Evolutionary conservation across 176 grass and related monocot species (phyloP).

Genomic region (Chrysopogon serrulatus): DNA sequence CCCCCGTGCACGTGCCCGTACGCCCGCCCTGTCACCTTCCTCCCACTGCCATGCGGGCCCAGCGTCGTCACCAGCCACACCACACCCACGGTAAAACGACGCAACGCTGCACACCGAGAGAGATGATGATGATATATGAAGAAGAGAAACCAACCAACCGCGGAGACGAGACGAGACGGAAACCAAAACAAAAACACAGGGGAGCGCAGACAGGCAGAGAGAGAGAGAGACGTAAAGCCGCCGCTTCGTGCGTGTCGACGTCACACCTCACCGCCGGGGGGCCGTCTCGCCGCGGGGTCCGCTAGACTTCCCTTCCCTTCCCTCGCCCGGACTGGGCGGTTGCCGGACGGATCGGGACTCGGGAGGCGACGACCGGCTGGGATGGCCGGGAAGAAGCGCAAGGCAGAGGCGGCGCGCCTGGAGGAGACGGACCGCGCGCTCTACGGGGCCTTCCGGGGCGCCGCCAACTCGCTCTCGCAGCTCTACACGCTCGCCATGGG

Average conservation of each 20-base stretch:
- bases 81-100: background rate
- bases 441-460: conserved; percentile 61
- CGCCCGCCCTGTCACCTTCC: no score
- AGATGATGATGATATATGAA: background rate
- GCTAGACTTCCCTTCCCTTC: background rate
- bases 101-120: background rate
- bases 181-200: background rate
- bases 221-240: conserved; percentile 33
- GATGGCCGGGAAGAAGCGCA: conserved; percentile 65
- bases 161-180: no score
- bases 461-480: conserved; percentile 71
- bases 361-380: background rate
- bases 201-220: background rate
- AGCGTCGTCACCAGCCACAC: background rate
- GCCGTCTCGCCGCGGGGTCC: background rate
- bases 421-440: conserved; percentile 77
- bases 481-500: conserved; percentile 69
- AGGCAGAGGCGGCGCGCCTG: conserved; percentile 61
- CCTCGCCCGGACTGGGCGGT: background rate
- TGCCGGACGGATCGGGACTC: background rate
- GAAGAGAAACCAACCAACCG: background rate
- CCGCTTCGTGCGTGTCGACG: conserved; percentile 51
- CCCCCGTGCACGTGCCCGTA: background rate
- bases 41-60: conserved; percentile 2
- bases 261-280: background rate